Evolutionary conservation across 768 basidiomycete genomes (phyloP).

Genomic region (Psilocybe subaeruginosa): DNA sequence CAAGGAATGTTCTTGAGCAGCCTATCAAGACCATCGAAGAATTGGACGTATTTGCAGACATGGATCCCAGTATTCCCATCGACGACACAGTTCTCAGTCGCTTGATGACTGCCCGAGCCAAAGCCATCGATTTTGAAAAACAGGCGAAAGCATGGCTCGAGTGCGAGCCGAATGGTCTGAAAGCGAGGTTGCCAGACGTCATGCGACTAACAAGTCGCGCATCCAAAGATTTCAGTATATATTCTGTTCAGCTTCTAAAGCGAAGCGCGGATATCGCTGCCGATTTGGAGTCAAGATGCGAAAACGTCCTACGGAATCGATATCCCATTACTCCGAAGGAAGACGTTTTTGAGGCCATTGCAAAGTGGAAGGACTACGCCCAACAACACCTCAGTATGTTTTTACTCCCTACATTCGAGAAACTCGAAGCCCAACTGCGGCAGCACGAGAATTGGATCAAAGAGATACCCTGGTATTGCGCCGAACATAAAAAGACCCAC

Average conservation of each 20-base stretch:
- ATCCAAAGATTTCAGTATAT: conserved; percentile 78
- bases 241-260: conserved; percentile 66
- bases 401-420: conserved; percentile 71
- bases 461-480: conserved; percentile 79
- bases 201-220: conserved; percentile 68
- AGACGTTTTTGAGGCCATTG: conserved; percentile 73
- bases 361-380: conserved; percentile 75
- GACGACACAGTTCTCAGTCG: conserved; percentile 68
- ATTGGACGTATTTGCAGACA: conserved; percentile 70
- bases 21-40: conserved; percentile 77
- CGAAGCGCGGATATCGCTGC: conserved; percentile 75
- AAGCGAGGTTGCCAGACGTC: conserved; percentile 71
- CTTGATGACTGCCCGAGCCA: conserved; percentile 62
- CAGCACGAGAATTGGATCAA: conserved; percentile 73
- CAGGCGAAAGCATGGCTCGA: conserved; percentile 74
- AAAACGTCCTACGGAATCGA: conserved; percentile 68
- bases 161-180: conserved; percentile 54
- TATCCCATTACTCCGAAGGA: conserved; percentile 54
- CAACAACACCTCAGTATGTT: conserved; percentile 75
- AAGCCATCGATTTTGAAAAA: conserved; percentile 81
- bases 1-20: conserved; percentile 65
- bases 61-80: conserved; percentile 70
- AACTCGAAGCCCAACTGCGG: conserved; percentile 67
- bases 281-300: conserved; percentile 77
- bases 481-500: conserved; percentile 66